Evolutionary conservation across 75 land plant genomes (phyloP), one percentile per base, ranked within the genome.

Genomic region (Larix kaempferi): DNA sequence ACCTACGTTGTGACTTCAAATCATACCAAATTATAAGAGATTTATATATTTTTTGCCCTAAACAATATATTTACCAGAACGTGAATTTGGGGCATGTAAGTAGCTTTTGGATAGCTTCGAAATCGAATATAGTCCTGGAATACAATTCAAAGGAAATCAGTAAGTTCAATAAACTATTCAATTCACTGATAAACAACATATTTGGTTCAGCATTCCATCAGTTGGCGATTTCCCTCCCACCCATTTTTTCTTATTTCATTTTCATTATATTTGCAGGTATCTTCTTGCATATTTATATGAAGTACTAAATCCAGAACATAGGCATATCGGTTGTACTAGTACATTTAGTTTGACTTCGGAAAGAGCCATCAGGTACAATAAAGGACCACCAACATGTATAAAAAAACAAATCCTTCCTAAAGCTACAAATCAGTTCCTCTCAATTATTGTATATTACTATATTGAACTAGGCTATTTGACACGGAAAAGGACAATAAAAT

Each of bases 51-150:
- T 39, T 22, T 21, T 35, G 21, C 44, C 73, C 41, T n/a, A 15
- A 4, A 8, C 8, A 11, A 37, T 25, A 19, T 19, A 27, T 81
- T 37, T 85, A 96, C 99, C 99, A 98, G 90, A 98, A 98, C 63
- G 91, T 75, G 81, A 98, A 98, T 37, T 98, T 88, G 19, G 99
- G 98, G 41, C 85, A 84, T 69, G 90, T 73, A 56, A 98, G 89
- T 84, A 98, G 81, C 81, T 95, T 94, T 75, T 84, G 86, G 77
- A 98, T 98, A 23, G 94, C 83, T 62, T 84, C 82, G 66, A 98
- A 95, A 78, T 98, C 96, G 82, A 98, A 98, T 75, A 98, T 98
- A 78, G 84, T 80, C 89, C 98, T 95, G 87, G 54, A 41, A 69
- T 23, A 69, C 73, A 37, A 69, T 37, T 69, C 4, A 41, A 41